Percentiles rank a stretch among this genome's conserved stretches.
These are phyloP conservation scores for Raddia guianensis DNA, from an alignment of 176 grass and related monocot species.

Conservation along the genomic window DNA sequence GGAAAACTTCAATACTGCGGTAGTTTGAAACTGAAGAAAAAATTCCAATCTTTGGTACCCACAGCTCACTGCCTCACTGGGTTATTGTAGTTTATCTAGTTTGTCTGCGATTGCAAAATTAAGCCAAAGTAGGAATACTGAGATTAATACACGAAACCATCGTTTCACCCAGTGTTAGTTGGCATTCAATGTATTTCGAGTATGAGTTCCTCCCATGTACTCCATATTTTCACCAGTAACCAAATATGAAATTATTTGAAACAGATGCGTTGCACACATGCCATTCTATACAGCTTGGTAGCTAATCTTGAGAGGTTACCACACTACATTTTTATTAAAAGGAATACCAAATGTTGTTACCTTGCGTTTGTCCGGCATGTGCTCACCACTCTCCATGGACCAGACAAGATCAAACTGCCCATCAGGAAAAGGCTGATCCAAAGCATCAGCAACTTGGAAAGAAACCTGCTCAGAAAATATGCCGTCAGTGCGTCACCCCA, in stretches of 20 bases:
- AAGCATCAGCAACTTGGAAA: conserved; percentile 92
- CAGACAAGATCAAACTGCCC: conserved; percentile 87
- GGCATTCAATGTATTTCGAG: background rate
- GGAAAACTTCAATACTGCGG: background rate
- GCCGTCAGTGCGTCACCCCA: background rate
- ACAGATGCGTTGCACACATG: background rate
- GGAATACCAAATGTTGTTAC: conserved; percentile 30
- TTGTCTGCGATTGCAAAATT: background rate
- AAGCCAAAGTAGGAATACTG: background rate
- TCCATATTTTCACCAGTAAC: background rate
- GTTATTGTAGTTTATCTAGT: background rate
- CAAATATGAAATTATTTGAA: background rate
- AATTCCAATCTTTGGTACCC: background rate
- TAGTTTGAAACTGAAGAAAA: background rate
- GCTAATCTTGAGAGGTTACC: background rate
- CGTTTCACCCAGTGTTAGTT: background rate
- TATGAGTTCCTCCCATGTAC: background rate
- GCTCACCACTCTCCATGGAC: conserved; percentile 99
- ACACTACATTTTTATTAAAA: background rate
- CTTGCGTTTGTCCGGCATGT: conserved; percentile 94
- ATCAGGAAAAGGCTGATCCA: conserved; percentile 91
- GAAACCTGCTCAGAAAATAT: conserved; percentile 53
- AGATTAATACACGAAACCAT: background rate
- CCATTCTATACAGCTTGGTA: background rate
- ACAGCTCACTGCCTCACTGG: background rate